Conservation (phyloP, 495 filamentous ascomycete genomes). For the Glonium stellatum region DNA sequence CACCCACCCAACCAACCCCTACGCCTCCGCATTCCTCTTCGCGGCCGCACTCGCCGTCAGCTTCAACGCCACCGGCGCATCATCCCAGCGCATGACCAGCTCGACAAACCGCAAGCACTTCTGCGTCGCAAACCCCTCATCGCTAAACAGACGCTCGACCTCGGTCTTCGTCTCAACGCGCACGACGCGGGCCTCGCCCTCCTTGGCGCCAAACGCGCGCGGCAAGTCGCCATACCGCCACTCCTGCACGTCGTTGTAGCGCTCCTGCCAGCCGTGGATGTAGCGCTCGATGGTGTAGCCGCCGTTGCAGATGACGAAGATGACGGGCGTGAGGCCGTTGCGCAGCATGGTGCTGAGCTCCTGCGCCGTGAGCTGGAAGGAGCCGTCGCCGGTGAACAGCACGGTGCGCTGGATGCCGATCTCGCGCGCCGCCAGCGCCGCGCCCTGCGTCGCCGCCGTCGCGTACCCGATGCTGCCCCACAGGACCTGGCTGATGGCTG, state of each 20-base stretch:
- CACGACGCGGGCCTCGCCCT: conserved; percentile 46
- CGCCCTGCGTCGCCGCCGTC: conserved; percentile 37
- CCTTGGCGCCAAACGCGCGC: conserved; percentile 63
- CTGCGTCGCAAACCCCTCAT: conserved; percentile 55
- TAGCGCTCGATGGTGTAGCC: conserved; percentile 49
- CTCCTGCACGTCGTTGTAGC: conserved; percentile 45
- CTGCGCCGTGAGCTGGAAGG: conserved; percentile 76
- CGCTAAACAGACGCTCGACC: conserved; percentile 58
- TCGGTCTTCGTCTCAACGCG: conserved; percentile 65
- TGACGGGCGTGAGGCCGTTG: conserved; percentile 68
- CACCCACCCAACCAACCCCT: too few relatives aligned
- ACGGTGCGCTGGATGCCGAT: conserved; percentile 43
- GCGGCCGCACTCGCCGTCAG: conserved; percentile 59
- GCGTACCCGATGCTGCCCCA: conserved; percentile 72
- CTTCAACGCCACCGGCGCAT: conserved; percentile 67
- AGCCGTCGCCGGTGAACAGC: conserved; percentile 83
- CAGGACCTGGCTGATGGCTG: conserved; percentile 73
- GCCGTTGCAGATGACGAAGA: conserved; percentile 51
- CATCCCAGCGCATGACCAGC: conserved; percentile 75
- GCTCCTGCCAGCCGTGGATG: conserved; percentile 43
- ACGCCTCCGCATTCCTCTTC: conserved; percentile 52
- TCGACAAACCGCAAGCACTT: conserved; percentile 66
- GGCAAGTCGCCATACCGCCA: conserved; percentile 55
- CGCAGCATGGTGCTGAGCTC: conserved; percentile 82
- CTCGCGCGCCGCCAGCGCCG: conserved; percentile 43